phyloP scores from a whole-genome alignment of 2,329 filamentous ascomycete genomes.

The Exophiala oligosperma region DNA sequence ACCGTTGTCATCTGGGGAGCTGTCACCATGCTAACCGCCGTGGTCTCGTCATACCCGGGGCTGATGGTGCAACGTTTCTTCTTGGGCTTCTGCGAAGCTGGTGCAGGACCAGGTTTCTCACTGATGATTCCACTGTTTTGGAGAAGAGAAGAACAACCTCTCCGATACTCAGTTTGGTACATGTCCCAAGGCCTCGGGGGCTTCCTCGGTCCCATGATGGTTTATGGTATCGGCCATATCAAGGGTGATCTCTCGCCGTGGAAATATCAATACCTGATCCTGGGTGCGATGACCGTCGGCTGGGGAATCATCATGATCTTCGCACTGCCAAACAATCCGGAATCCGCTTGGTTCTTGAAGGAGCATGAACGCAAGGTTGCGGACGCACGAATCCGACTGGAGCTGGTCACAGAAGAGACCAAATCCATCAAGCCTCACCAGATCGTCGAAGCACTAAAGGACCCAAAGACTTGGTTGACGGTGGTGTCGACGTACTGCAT shows the following conservation, averaged over 20 bases:
- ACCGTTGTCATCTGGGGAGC: neutral
- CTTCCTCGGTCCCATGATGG: slow-evolving; percentile 69
- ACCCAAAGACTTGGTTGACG: neutral
- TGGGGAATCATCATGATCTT: slow-evolving; percentile 63
- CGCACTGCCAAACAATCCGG: slow-evolving; percentile 69
- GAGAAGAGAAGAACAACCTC: slow-evolving; percentile 65
- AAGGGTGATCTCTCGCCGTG: slow-evolving; percentile 60
- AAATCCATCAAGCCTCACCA: neutral
- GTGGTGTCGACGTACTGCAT: neutral
- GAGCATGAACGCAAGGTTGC: slow-evolving; percentile 59
- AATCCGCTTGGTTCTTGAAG: slow-evolving; percentile 67
- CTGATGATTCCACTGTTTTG: slow-evolving; percentile 63
- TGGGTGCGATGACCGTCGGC: slow-evolving; percentile 62
- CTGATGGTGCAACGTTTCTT: slow-evolving; percentile 30
- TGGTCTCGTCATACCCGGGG: neutral
- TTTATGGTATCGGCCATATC: slow-evolving; percentile 56
- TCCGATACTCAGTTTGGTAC: slow-evolving; percentile 69
- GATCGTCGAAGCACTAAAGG: neutral
- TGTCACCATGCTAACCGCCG: neutral
- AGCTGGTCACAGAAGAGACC: neutral
- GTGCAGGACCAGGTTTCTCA: slow-evolving; percentile 71
- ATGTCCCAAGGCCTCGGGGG: slow-evolving; percentile 76
- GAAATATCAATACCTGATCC: slow-evolving; percentile 68
- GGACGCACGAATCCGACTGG: neutral
- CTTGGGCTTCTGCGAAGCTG: slow-evolving; percentile 47